Conservation (phyloP, 2,329 filamentous ascomycete genomes). For the Cytospora paraplurivora region DNA sequence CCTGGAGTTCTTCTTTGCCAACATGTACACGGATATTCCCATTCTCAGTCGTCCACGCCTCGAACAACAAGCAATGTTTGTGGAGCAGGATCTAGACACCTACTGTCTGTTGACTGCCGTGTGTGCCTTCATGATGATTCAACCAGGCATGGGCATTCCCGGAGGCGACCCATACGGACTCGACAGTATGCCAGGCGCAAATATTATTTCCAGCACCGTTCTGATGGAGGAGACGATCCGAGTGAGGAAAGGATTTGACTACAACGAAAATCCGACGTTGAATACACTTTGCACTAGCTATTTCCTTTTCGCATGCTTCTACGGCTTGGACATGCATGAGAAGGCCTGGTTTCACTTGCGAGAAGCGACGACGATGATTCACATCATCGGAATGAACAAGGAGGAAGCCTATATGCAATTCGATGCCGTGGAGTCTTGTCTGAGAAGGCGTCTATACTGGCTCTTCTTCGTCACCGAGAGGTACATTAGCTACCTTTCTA, state of each 20-base stretch:
- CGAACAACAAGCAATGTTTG: conserved; percentile 59
- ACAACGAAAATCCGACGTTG: conserved; percentile 56
- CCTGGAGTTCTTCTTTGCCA: conserved; percentile 67
- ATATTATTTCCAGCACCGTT: conserved; percentile 64
- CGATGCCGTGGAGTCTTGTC: conserved; percentile 61
- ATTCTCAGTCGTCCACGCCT: conserved; percentile 61
- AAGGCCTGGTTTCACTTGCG: conserved; percentile 79
- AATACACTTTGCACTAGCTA: conserved; percentile 72
- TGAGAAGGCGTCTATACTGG: conserved; percentile 71
- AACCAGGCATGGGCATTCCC: conserved; percentile 66
- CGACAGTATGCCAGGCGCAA: conserved; percentile 59
- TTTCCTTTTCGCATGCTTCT: conserved; percentile 74
- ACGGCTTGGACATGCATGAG: conserved; percentile 71
- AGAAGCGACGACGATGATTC: conserved; percentile 72
- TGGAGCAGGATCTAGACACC: conserved; percentile 63
- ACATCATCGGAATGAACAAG: conserved; percentile 62
- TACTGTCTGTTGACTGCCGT: conserved; percentile 68
- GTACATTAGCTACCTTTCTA: conserved; percentile 42
- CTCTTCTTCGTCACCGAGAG: conserved; percentile 71
- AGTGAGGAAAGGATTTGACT: conserved; percentile 65
- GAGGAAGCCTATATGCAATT: conserved; percentile 64
- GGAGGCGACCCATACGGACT: conserved; percentile 57
- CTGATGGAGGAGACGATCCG: conserved; percentile 68
- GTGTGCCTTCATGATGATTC: conserved; percentile 68
- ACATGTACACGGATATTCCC: conserved; percentile 66